Percentiles rank a stretch among this genome's conserved stretches.
Conservation (phyloP, 495 filamentous ascomycete genomes). For the Tetracladium setigerum region DNA sequence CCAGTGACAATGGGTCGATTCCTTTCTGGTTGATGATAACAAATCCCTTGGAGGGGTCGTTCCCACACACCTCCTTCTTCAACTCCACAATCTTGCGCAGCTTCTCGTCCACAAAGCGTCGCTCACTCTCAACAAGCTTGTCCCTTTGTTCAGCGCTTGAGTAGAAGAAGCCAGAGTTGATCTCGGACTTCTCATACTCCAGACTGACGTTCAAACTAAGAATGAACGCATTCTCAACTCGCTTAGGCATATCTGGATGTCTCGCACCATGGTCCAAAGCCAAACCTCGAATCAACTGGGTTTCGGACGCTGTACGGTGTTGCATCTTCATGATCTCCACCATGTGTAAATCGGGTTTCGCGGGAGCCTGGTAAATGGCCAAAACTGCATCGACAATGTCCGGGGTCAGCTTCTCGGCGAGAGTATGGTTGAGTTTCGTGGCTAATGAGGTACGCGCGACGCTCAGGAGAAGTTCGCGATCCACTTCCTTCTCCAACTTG, state of each 20-base stretch:
- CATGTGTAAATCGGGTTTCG: conserved; percentile 97
- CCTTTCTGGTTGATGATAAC: conserved; percentile 99
- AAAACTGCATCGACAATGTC: conserved; percentile 94
- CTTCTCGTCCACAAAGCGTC: conserved; percentile 93
- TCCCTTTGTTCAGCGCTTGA: conserved; percentile 93
- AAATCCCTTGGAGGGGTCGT: conserved; percentile 90
- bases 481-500: conserved; percentile 79
- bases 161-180: conserved; percentile 99
- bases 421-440: conserved; percentile 81
- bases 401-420: conserved; percentile 87
- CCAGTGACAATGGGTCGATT: conserved; percentile 91
- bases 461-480: conserved; percentile 87
- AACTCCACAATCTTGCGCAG: conserved; percentile 95
- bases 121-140: conserved; percentile 95
- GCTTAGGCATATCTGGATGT: conserved; percentile 97
- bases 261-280: conserved; percentile 93
- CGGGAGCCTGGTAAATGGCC: conserved; percentile 80
- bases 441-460: conserved; percentile 92
- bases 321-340: conserved; percentile 99
- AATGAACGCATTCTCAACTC: conserved; percentile 91
- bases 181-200: conserved; percentile 98
- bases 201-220: conserved; percentile 93
- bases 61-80: conserved; percentile 96
- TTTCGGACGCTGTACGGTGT: conserved; percentile 92
- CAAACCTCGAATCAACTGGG: conserved; percentile 86